These are phyloP conservation scores for Alternaria panax DNA, from an alignment of 2,329 filamentous ascomycete genomes.

Conservation along the genomic window DNA sequence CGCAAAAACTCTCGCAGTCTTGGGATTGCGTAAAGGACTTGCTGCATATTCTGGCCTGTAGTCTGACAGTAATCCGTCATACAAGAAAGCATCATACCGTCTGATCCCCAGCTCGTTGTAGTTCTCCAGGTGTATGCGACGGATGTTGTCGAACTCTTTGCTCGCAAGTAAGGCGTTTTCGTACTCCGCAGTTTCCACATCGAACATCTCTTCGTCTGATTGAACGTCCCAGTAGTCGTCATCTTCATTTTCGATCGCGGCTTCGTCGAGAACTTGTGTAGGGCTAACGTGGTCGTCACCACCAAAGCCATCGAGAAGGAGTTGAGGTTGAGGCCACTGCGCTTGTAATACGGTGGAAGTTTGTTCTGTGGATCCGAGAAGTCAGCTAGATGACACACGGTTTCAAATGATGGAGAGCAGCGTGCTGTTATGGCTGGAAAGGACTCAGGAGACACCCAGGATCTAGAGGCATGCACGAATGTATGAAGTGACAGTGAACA, in stretches of 20 bases:
- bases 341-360: constrained; percentile 21
- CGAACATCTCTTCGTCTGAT: constrained; percentile 56
- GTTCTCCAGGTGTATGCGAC: constrained; percentile 47
- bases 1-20: constrained; percentile 83
- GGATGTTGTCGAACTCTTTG: constrained; percentile 48
- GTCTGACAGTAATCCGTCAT: constrained; percentile 54
- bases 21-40: constrained; percentile 77
- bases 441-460: constrained; percentile 1
- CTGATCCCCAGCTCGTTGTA: constrained; percentile 49
- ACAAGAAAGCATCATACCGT: constrained; percentile 57
- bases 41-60: constrained; percentile 58
- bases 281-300: constrained; percentile 51
- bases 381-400: constrained; percentile 27
- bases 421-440: not conserved
- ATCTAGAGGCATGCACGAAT: constrained; percentile 18
- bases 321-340: constrained; percentile 24
- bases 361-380: constrained; percentile 34
- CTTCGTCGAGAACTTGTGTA: constrained; percentile 47
- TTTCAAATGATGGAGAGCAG: not conserved
- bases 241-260: constrained; percentile 55
- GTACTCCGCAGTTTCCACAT: constrained; percentile 27
- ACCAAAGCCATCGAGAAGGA: constrained; percentile 44
- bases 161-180: constrained; percentile 35
- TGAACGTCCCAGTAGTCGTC: constrained; percentile 60
- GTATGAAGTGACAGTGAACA: constrained; percentile 3